Evolutionary conservation across 2,329 filamentous ascomycete species (phyloP).

Genomic region (Alternaria gansuensis): DNA sequence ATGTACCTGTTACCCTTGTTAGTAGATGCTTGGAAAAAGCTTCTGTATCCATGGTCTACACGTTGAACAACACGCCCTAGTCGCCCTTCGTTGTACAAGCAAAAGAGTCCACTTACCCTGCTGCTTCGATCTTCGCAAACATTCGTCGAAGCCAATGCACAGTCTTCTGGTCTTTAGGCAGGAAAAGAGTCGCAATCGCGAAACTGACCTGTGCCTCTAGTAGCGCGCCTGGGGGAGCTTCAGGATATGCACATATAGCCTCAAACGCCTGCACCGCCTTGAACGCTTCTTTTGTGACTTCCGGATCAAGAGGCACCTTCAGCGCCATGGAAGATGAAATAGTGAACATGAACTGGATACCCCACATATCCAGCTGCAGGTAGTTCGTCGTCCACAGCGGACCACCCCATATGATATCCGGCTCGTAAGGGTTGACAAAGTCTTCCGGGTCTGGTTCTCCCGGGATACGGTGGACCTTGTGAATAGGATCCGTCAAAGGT

Average conservation of each 20-base stretch:
- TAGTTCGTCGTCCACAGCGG: constrained; percentile 79
- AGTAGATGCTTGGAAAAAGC: constrained; percentile 8
- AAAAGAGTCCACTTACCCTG: constrained; percentile 69
- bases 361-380: constrained; percentile 78
- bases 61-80: not conserved
- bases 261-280: constrained; percentile 81
- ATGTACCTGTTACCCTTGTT: constrained; percentile 71
- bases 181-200: constrained; percentile 77
- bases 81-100: not conserved
- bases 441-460: constrained; percentile 66
- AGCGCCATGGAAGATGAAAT: constrained; percentile 72
- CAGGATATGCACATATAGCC: constrained; percentile 75
- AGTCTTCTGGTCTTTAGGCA: constrained; percentile 78
- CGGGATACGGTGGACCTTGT: constrained; percentile 71
- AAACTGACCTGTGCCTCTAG: constrained; percentile 79
- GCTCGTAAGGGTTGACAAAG: constrained; percentile 77
- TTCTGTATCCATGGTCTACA: not conserved
- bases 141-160: constrained; percentile 81
- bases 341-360: constrained; percentile 80
- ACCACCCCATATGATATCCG: constrained; percentile 71
- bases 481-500: constrained; percentile 67
- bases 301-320: constrained; percentile 60
- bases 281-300: constrained; percentile 70
- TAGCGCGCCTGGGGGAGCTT: constrained; percentile 73
- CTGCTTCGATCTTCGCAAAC: constrained; percentile 78